Conservation (phyloP, 1,139 yeast genomes). For the Yamadazyma trypodendri region DNA sequence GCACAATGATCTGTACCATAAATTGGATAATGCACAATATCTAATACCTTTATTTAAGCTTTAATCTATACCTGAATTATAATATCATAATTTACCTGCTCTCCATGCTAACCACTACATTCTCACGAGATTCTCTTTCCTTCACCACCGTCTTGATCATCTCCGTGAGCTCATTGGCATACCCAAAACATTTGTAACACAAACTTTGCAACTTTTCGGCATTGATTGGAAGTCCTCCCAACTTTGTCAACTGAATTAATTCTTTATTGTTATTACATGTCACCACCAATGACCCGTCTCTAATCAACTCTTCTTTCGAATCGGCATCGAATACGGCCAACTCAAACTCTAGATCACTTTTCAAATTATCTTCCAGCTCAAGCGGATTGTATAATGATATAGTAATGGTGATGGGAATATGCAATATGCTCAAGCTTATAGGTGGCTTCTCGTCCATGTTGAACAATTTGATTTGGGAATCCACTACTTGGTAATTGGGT, state of each 20-base stretch:
- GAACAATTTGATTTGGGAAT: slow-evolving; percentile 66
- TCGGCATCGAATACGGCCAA: slow-evolving; percentile 75
- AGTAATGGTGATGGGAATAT: slow-evolving; percentile 88
- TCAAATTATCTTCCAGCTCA: slow-evolving; percentile 63
- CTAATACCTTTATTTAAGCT: too few relatives aligned
- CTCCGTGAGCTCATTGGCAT: slow-evolving; percentile 65
- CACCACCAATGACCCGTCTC: slow-evolving; percentile 79
- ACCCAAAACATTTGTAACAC: slow-evolving; percentile 60
- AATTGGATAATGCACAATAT: too few relatives aligned
- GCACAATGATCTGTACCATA: too few relatives aligned
- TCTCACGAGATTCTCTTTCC: slow-evolving; percentile 25
- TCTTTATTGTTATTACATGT: slow-evolving; percentile 90
- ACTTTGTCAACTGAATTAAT: slow-evolving; percentile 82
- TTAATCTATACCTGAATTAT: too few relatives aligned
- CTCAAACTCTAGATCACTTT: slow-evolving; percentile 59
- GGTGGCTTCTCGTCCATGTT: slow-evolving; percentile 80
- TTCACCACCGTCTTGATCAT: slow-evolving; percentile 57
- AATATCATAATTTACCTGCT: too few relatives aligned
- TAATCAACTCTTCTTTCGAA: slow-evolving; percentile 68
- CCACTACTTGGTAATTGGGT: slow-evolving; percentile 78
- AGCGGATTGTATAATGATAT: slow-evolving; percentile 78
- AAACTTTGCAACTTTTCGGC: slow-evolving; percentile 69
- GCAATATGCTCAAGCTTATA: slow-evolving; percentile 79
- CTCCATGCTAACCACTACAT: slow-evolving; percentile 3
- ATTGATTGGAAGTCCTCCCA: slow-evolving; percentile 88